Evolutionary conservation across 495 filamentous ascomycete genomes (phyloP).

Genomic region (Penicillium fimorum): DNA sequence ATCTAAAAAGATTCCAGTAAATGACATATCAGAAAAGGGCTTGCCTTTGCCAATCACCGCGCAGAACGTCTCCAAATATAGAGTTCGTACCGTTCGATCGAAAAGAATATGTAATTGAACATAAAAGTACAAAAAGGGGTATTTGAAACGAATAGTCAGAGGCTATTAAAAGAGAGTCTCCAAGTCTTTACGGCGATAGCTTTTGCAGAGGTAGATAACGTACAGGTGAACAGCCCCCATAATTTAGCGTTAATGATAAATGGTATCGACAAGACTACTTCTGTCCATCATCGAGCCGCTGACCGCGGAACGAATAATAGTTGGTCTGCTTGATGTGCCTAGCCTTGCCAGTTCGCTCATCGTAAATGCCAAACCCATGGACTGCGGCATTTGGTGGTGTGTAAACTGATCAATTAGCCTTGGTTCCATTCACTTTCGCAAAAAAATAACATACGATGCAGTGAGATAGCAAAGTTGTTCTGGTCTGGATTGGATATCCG

Average conservation of each 20-base stretch:
- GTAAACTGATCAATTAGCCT: constrained; percentile 58
- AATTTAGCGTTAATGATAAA: neutral
- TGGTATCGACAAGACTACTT: neutral
- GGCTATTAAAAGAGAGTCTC: neutral
- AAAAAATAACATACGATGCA: constrained; percentile 63
- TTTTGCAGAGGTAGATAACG: neutral
- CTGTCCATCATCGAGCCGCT: constrained; percentile 17
- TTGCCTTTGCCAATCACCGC: neutral
- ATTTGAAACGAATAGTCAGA: neutral
- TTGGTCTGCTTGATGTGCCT: constrained; percentile 66
- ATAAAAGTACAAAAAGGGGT: neutral
- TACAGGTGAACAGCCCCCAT: neutral
- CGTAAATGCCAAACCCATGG: constrained; percentile 71
- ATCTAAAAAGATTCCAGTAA: neutral
- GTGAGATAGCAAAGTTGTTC: constrained; percentile 72
- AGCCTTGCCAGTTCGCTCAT: constrained; percentile 67
- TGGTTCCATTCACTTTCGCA: neutral
- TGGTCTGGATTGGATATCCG: constrained; percentile 71
- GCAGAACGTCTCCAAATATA: neutral
- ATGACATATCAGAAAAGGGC: neutral
- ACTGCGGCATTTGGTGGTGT: constrained; percentile 84
- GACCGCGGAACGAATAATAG: constrained; percentile 50
- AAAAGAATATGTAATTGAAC: neutral
- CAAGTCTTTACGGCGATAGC: neutral
- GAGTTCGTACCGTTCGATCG: neutral